phyloP scores from a whole-genome alignment of 2,329 filamentous ascomycete genomes.

The Colletotrichum godetiae region DNA sequence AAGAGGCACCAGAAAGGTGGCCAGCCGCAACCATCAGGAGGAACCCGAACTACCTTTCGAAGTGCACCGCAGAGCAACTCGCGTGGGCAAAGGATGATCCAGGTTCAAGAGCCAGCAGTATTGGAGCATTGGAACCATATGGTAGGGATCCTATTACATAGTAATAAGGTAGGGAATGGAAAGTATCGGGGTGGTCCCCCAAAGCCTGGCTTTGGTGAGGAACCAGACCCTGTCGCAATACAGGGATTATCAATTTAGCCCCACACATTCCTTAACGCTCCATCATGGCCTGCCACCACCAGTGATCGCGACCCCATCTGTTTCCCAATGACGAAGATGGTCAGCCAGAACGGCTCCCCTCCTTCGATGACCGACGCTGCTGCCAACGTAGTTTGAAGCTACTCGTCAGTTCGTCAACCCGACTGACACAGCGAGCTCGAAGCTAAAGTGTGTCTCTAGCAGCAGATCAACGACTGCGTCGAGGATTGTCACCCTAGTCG shows the following conservation, averaged over 20 bases:
- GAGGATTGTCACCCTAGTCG: not conserved
- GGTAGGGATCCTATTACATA: not conserved
- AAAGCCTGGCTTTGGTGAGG: conserved; percentile 13
- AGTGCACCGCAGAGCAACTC: conserved; percentile 9
- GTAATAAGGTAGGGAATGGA: not conserved
- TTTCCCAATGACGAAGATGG: conserved; percentile 14
- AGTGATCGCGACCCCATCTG: conserved; percentile 16
- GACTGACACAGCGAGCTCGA: not conserved
- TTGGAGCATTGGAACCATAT: not conserved
- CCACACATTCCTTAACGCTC: conserved; percentile 29
- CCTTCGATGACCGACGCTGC: not conserved
- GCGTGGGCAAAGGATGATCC: conserved; percentile 30
- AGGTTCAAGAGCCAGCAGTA: conserved; percentile 24
- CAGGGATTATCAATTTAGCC: conserved; percentile 30
- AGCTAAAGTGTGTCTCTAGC: not conserved
- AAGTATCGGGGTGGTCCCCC: conserved; percentile 16
- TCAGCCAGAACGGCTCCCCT: not conserved
- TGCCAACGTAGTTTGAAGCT: not conserved
- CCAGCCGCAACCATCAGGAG: conserved; percentile 29
- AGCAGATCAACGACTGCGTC: not conserved
- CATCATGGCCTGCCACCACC: conserved; percentile 19
- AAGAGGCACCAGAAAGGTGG: conserved; percentile 10
- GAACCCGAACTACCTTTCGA: conserved; percentile 12
- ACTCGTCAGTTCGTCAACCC: not conserved
- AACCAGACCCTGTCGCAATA: conserved; percentile 30